These are phyloP conservation scores for Hemisphaericaspora nanyangensis DNA, from an alignment of 805 yeast species.

Conservation along the genomic window DNA sequence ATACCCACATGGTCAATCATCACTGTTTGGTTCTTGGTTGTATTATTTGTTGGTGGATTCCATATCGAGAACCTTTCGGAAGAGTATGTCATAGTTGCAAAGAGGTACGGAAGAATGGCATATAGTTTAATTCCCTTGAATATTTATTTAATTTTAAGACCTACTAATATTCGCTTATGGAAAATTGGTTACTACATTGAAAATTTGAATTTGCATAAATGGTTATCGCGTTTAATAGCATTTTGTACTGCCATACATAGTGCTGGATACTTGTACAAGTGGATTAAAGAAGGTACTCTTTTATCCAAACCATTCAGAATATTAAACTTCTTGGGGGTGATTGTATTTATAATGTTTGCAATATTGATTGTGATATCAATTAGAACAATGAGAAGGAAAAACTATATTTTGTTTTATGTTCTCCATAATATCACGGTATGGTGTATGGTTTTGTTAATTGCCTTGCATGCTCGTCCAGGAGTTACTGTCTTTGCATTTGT, in stretches of 20 bases:
- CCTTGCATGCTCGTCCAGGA: constrained; percentile 70
- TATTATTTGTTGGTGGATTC: constrained; percentile 27
- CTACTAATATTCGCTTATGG: constrained; percentile 26
- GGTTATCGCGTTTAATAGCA: constrained; percentile 62
- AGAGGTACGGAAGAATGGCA: constrained; percentile 60
- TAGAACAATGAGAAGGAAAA: constrained; percentile 43
- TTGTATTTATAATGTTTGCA: constrained; percentile 32
- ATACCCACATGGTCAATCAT: constrained; percentile 34
- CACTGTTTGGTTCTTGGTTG: constrained; percentile 27
- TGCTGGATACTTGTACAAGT: constrained; percentile 46
- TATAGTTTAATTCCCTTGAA: constrained; percentile 58
- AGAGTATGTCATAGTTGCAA: constrained; percentile 35
- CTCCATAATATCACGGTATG: constrained; percentile 52
- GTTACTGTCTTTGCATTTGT: constrained; percentile 29
- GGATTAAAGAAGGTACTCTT: constrained; percentile 38
- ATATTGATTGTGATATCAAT: constrained; percentile 45
- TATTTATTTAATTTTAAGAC: constrained; percentile 52
- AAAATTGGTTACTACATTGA: constrained; percentile 47
- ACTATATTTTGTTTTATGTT: constrained; percentile 53
- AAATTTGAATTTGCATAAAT: constrained; percentile 58
- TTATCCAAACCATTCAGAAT: constrained; percentile 27
- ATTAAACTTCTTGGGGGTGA: constrained; percentile 51
- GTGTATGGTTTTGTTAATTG: constrained; percentile 40
- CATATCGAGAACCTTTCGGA: constrained; percentile 29
- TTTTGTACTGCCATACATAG: constrained; percentile 47